Evolutionary conservation across 2,329 filamentous ascomycete species (phyloP).

Genomic region (Chaetomium sp.): DNA sequence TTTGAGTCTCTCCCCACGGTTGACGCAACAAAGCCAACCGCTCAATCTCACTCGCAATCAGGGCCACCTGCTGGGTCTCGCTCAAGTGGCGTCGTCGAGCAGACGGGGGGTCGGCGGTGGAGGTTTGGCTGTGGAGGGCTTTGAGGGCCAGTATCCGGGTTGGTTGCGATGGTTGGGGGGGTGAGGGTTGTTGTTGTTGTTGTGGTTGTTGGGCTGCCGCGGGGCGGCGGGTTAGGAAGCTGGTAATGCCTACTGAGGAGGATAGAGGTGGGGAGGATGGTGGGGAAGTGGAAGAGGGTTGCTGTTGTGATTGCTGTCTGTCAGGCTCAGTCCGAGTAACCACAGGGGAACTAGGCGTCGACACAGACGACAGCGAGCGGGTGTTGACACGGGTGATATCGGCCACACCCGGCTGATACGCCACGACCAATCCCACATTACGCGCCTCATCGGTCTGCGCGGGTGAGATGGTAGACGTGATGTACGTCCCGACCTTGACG

Average conservation of each 20-base stretch:
- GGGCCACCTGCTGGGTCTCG: constrained; percentile 50
- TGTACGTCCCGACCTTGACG: constrained; percentile 78
- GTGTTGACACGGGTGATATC: constrained; percentile 80
- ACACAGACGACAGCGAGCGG: constrained; percentile 60
- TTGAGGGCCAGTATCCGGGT: constrained; percentile 48
- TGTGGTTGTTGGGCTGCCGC: constrained; percentile 21
- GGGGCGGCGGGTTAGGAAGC: constrained; percentile 36
- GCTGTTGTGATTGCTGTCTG: too few species aligned
- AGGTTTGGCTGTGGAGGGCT: constrained; percentile 48
- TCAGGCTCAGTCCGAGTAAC: too few species aligned
- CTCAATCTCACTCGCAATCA: constrained; percentile 71
- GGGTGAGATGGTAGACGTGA: constrained; percentile 78
- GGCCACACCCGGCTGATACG: constrained; percentile 64
- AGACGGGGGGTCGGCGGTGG: constrained; percentile 42
- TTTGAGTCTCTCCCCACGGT: constrained; percentile 33
- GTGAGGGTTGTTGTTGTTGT: too few species aligned
- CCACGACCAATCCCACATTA: constrained; percentile 79
- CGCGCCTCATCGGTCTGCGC: constrained; percentile 68
- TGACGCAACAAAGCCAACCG: constrained; percentile 51
- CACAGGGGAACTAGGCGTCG: constrained; percentile 15
- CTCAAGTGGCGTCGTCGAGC: constrained; percentile 36
- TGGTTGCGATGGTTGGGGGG: too few species aligned
- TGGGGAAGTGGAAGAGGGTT: neutral
- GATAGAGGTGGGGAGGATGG: constrained; percentile 7
- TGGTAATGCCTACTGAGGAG: constrained; percentile 32